phyloP scores from a whole-genome alignment of 306 rosid species.

The Alnus glutinosa region DNA sequence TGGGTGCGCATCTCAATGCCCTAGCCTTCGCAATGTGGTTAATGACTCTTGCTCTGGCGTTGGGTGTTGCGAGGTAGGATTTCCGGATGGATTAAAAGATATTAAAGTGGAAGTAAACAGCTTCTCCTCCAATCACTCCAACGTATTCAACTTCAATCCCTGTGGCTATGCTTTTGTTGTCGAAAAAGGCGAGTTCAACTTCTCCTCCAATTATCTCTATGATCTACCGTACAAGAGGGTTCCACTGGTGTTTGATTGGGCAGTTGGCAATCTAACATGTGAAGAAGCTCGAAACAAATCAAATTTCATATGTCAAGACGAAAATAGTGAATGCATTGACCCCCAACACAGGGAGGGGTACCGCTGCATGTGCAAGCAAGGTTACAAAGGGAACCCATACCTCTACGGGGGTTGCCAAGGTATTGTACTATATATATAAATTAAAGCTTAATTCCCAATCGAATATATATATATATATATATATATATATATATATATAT shows the following conservation, averaged over 20 bases:
- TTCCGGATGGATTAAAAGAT: background rate
- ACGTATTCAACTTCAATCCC: constrained; percentile 2
- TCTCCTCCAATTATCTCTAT: background rate
- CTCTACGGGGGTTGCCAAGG: constrained; percentile 34
- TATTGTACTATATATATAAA: background rate
- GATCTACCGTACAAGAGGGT: background rate
- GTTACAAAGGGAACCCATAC: constrained; percentile 41
- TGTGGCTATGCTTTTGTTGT: constrained; percentile 42
- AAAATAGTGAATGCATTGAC: no score
- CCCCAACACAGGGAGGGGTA: constrained; percentile 5
- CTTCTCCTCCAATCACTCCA: fast-evolving
- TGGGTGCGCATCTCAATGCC: background rate
- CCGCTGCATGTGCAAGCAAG: constrained; percentile 31
- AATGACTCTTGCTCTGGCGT: constrained; percentile 23
- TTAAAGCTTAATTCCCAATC: no score
- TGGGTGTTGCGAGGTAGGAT: constrained; percentile 23
- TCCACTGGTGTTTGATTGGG: constrained; percentile 34
- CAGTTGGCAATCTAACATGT: constrained; percentile 9
- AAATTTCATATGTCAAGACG: no score
- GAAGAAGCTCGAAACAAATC: no score
- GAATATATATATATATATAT: no score
- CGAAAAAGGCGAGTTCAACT: constrained; percentile 25
- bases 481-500: no score
- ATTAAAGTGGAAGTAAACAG: background rate
- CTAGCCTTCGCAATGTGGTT: background rate